A percentile compares a stretch with the other conserved stretches of the same genome.
These are phyloP conservation scores for Erodium maritimum DNA, from an alignment of 345 rosid genomes.

Conservation along the genomic window DNA sequence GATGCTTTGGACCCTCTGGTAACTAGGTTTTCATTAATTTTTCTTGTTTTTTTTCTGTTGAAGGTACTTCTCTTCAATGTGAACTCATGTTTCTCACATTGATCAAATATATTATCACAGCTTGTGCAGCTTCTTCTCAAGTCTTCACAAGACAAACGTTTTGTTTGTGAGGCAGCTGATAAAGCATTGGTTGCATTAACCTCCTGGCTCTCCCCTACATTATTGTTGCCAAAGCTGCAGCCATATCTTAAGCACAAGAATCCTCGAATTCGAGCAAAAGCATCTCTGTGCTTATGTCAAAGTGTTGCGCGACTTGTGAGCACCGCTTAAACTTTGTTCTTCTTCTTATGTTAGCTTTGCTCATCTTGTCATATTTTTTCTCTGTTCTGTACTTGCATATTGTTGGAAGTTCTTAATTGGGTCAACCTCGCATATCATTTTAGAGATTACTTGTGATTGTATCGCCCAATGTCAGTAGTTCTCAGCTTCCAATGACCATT, in stretches of 20 bases:
- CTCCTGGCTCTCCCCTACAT: conserved; percentile 46
- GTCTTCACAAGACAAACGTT: conserved; percentile 88
- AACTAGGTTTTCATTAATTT: conserved; percentile 6
- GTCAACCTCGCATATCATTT: no score
- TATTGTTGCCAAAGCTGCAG: conserved; percentile 63
- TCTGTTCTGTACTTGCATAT: not conserved
- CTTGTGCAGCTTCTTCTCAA: conserved; percentile 88
- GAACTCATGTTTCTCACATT: conserved; percentile 5
- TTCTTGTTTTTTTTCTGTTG: not conserved
- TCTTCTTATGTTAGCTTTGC: not conserved
- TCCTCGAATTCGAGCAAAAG: conserved; percentile 89
- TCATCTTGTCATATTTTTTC: not conserved
- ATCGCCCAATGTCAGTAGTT: no score
- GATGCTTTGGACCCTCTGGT: conserved; percentile 80
- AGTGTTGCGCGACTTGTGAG: conserved; percentile 76
- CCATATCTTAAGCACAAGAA: conserved; percentile 73
- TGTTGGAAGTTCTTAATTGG: not conserved
- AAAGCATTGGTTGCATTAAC: conserved; percentile 76
- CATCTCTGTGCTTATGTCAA: conserved; percentile 71
- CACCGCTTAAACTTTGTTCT: not conserved
- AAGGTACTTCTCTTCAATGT: not conserved
- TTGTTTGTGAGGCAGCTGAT: conserved; percentile 95
- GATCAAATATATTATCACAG: conserved; percentile 29
- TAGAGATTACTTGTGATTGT: no score
- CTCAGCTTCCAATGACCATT: no score